Evolutionary conservation across 1,284 basidiomycete species (phyloP), one percentile per base, ranked within the genome.

Genomic region (Microbotryomycetes sp.): DNA sequence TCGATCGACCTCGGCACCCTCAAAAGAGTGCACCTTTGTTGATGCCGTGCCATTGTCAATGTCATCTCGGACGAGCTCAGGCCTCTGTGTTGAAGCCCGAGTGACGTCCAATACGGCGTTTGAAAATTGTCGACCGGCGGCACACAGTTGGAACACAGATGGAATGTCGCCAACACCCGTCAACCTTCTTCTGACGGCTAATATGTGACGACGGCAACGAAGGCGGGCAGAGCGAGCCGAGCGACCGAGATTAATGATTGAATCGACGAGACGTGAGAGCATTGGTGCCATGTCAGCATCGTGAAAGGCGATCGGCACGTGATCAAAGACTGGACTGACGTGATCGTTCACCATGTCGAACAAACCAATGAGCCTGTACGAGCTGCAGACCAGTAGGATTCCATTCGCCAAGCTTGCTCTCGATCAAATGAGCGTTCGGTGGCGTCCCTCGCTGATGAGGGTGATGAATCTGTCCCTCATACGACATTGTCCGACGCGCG

Each of bases 311-410:
- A 1, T 23, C 14, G 28, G 14, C 50, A 1, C 50, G 3, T 52
- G 7, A 49, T 22, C 47, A 9, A 52, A 23, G 25, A 6, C 9
- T 26, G n/a, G 30, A 56, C 57, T 19, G 28, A 62, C 58, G 60
- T 26, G 54, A 22, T 48, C 67, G 47, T 26, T 69, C 67, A 2
- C 67, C 67, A 26, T 69, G 67, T 4, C 67, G 22, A 3, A 60
- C 50, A 54, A 62, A 66, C 65, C 64, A 66, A 29, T 64, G 62
- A 1, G 67, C 67, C 29, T 64, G 62, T 0, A 69, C 52, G 49
- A 69, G 60, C 14, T 64, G 25, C 15, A 69, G 50, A 2, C 65
- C 65, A 3, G n/a, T 12, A 0, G 59, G 62, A 15, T 60, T 23
- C 48, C 58, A 64, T 14, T 14, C 28, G 31, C 4, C 28, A 50